Conservation (phyloP, 495 filamentous ascomycete genomes). For the Penicillium herquei region DNA sequence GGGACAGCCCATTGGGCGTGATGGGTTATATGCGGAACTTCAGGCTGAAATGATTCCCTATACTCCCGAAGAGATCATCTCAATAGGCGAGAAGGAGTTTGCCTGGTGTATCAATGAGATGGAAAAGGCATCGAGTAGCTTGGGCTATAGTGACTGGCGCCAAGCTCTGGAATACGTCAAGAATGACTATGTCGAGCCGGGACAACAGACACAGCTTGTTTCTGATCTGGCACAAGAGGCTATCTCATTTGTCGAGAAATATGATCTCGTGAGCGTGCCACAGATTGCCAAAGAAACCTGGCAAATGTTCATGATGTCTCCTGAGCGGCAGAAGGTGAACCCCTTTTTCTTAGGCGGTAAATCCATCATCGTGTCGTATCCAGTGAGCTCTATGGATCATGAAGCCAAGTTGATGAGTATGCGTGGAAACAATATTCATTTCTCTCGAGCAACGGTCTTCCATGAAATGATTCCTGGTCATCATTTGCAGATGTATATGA, state of each 20-base stretch:
- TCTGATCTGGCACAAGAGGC: constrained; percentile 26
- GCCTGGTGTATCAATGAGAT: constrained; percentile 23
- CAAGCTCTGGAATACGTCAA: constrained; percentile 52
- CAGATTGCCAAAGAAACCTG: constrained; percentile 45
- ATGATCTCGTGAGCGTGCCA: constrained; percentile 52
- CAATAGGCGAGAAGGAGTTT: constrained; percentile 34
- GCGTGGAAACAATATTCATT: constrained; percentile 53
- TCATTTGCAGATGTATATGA: constrained; percentile 47
- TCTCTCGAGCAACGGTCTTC: constrained; percentile 50
- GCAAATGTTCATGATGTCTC: constrained; percentile 53
- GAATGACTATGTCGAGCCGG: constrained; percentile 47
- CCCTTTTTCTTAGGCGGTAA: constrained; percentile 55
- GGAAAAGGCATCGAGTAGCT: constrained; percentile 20
- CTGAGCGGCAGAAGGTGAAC: constrained; percentile 44
- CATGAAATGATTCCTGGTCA: constrained; percentile 58
- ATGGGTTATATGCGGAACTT: constrained; percentile 33
- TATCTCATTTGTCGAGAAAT: constrained; percentile 26
- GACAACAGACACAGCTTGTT: constrained; percentile 46
- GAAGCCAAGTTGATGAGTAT: constrained; percentile 51
- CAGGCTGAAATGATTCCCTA: constrained; percentile 20
- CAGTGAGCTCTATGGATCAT: constrained; percentile 46
- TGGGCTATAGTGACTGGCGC: constrained; percentile 40
- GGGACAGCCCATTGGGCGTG: constrained; percentile 48
- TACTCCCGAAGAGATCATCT: constrained; percentile 48
- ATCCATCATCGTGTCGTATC: constrained; percentile 50